Evolutionary conservation across 1,284 basidiomycete genomes (phyloP).

Genomic region (Amylostereum chailletii): DNA sequence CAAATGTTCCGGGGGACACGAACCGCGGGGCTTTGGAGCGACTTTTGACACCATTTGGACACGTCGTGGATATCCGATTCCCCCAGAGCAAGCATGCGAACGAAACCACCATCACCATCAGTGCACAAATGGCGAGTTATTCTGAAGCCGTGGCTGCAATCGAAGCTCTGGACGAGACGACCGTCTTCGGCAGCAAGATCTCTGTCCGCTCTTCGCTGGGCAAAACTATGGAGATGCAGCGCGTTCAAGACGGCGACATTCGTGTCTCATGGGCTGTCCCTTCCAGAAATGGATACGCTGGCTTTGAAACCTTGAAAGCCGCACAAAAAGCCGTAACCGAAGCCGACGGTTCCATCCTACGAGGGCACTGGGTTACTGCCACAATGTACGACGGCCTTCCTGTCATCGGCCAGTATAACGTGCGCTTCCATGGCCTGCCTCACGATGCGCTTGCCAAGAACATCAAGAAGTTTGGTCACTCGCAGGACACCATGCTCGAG

Average conservation of each 20-base stretch:
- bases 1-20: constrained; percentile 18
- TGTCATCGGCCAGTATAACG: constrained; percentile 42
- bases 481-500: constrained; percentile 41
- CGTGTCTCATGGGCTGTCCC: constrained; percentile 39
- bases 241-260: constrained; percentile 38
- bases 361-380: constrained; percentile 33
- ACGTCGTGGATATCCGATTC: constrained; percentile 30
- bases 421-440: constrained; percentile 48
- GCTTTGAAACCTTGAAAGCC: constrained; percentile 37
- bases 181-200: constrained; percentile 28
- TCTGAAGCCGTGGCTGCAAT: constrained; percentile 41
- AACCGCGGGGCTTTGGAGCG: constrained; percentile 11
- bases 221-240: constrained; percentile 24
- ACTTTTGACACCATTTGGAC: constrained; percentile 29
- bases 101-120: constrained; percentile 23
- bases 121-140: constrained; percentile 35
- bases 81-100: constrained; percentile 14
- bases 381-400: constrained; percentile 46
- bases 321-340: constrained; percentile 39
- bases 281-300: constrained; percentile 42
- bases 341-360: constrained; percentile 25
- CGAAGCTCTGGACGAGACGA: constrained; percentile 34
- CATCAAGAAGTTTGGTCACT: constrained; percentile 35
- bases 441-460: constrained; percentile 29
- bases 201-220: constrained; percentile 31